These are phyloP conservation scores for Inga leiocalycina DNA, from an alignment of 306 rosid species.

Conservation along the genomic window DNA sequence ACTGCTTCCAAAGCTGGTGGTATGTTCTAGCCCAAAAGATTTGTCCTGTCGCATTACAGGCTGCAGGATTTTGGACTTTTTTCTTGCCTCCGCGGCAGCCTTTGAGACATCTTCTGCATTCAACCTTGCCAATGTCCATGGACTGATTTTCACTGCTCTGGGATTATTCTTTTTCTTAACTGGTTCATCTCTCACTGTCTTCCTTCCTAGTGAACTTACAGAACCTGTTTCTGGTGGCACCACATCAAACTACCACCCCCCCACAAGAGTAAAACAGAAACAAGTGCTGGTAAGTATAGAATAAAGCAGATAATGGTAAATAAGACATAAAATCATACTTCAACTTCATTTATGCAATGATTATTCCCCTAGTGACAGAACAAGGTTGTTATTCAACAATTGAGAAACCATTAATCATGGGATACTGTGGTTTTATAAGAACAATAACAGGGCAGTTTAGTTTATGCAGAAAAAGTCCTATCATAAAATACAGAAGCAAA, in stretches of 20 bases:
- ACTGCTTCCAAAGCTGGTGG: slow-evolving; percentile 65
- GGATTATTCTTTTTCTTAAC: slow-evolving; percentile 75
- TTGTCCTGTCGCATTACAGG: slow-evolving; percentile 64
- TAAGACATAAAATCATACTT: neutral
- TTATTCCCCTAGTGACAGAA: slow-evolving; percentile 1
- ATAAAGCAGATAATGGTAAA: neutral
- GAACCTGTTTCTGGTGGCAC: slow-evolving; percentile 90
- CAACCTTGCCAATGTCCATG: slow-evolving; percentile 90
- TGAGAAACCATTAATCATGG: neutral
- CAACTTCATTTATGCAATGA: neutral
- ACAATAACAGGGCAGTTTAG: neutral
- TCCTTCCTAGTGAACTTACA: slow-evolving; percentile 79
- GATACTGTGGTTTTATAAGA: neutral
- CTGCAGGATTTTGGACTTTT: slow-evolving; percentile 85
- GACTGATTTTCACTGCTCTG: slow-evolving; percentile 81
- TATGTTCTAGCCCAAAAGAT: slow-evolving; percentile 51
- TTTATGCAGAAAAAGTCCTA: slow-evolving; percentile 5
- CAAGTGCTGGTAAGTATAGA: slow-evolving; percentile 17
- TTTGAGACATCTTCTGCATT: slow-evolving; percentile 89
- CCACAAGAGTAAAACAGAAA: slow-evolving; percentile 11
- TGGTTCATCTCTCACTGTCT: slow-evolving; percentile 54
- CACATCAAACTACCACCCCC: slow-evolving; percentile 69
- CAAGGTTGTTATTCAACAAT: neutral
- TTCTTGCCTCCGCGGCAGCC: slow-evolving; percentile 95
- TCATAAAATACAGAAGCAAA: neutral